Evolutionary conservation across 345 rosid species (phyloP), one percentile per base, ranked within the genome.

Genomic region (Pseudoturritis turrita): DNA sequence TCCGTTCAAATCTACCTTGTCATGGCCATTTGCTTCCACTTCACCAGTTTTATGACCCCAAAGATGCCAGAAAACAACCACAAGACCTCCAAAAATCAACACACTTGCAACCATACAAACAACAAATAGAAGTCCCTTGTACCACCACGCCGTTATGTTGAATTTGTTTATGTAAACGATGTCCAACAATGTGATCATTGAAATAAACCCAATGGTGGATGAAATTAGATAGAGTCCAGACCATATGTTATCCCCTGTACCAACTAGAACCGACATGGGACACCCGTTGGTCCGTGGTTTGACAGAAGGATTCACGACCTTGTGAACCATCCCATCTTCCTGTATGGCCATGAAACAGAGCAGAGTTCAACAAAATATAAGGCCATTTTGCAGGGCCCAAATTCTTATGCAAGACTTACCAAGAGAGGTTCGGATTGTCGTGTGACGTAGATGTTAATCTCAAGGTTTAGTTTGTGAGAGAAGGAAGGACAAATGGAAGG

Each of bases 171-270:
- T 66, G 77, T 91, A 91, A 70, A 78, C 83, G 44, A 77, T 62
- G 55, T 87, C 78, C 74, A 85, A 13, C 60, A 91, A 45, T 36
- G 81, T 77, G 43, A 80, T 69, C 78, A 77, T 47, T 31, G 79
- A 19, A 23, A 82, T 49, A 62, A 89, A 87, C 7, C 97, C 98
- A 18, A 87, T 55, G 1, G 88, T 83, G 8, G 91, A 85, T 6
- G 73, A 40, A 3, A 85, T 46, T 29, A 88, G 78, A 37, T 94
- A 91, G 7, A 87, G 77, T 40, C 95, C 97, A 6, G 95, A 79
- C 97, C 98, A 89, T 49, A 73, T 60, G 15, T 77, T 81, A 77
- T 89, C 81, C 29, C 95, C 97, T 4, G 93, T 84, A 14, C 97
- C 98, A 53, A 88, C 97, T 65, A 91, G 72, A 41, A 83, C 82